Evolutionary conservation across 495 filamentous ascomycete genomes (phyloP).

Genomic region (Penicillium lagena): DNA sequence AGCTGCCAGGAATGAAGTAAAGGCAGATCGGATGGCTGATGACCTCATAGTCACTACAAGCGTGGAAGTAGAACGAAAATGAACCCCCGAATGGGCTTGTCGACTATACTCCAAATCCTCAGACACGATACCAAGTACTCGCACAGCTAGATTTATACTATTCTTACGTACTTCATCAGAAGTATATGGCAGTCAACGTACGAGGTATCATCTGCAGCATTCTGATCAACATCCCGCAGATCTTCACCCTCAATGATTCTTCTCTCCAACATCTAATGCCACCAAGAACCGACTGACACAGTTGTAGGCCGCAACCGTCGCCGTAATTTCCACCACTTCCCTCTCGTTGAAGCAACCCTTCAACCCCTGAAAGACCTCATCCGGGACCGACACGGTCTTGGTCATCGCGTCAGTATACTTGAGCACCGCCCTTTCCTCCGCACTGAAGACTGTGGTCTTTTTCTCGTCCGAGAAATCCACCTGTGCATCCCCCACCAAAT

Average conservation of each 20-base stretch:
- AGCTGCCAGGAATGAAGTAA: too few relatives aligned
- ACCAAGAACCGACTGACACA: slow-evolving; percentile 82
- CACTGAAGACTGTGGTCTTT: slow-evolving; percentile 33
- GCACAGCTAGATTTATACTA: not conserved
- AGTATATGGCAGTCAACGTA: not conserved
- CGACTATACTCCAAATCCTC: too few relatives aligned
- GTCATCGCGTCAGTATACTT: slow-evolving; percentile 75
- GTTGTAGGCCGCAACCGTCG: slow-evolving; percentile 78
- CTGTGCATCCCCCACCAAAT: slow-evolving; percentile 28
- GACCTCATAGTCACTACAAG: too few relatives aligned
- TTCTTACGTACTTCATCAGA: not conserved
- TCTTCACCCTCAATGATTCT: slow-evolving; percentile 23
- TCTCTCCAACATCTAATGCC: slow-evolving; percentile 70
- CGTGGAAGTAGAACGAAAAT: too few relatives aligned
- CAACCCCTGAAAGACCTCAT: slow-evolving; percentile 56
- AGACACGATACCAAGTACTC: not conserved
- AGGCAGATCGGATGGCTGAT: too few relatives aligned
- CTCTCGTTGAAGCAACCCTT: slow-evolving; percentile 53
- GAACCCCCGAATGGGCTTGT: too few relatives aligned
- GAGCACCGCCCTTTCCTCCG: slow-evolving; percentile 58
- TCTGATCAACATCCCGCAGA: too few relatives aligned
- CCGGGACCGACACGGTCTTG: slow-evolving; percentile 52
- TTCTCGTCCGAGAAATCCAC: slow-evolving; percentile 9
- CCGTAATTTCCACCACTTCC: slow-evolving; percentile 72
- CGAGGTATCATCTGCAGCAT: too few relatives aligned